phyloP scores from a whole-genome alignment of 2,329 filamentous ascomycete species.

The Trichoderma sp. region DNA sequence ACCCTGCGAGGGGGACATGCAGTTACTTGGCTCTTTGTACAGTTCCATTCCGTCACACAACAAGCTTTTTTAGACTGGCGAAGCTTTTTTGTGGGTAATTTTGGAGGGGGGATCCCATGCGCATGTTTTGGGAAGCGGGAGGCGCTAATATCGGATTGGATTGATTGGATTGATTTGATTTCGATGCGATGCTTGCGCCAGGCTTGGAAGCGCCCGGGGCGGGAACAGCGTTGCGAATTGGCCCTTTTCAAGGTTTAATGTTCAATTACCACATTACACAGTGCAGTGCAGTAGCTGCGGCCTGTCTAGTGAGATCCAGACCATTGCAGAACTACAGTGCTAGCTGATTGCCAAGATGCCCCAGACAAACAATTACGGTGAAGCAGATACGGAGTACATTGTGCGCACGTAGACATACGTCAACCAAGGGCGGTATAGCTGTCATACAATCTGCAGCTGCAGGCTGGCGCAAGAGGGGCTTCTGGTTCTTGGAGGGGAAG shows the following conservation, averaged over 20 bases:
- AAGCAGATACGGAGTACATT: not conserved
- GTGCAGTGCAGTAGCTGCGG: not conserved
- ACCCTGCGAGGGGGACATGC: not conserved
- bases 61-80: conserved; percentile 13
- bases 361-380: not conserved
- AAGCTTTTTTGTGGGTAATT: not conserved
- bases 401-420: not conserved
- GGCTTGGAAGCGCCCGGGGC: too few relatives aligned
- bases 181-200: not conserved
- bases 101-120: not conserved
- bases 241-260: not conserved
- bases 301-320: not conserved
- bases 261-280: too few relatives aligned
- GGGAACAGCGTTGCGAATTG: not conserved
- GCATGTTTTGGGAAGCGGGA: not conserved
- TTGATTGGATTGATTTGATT: not conserved
- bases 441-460: not conserved
- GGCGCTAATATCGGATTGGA: not conserved
- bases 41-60: not conserved
- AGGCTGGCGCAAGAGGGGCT: not conserved
- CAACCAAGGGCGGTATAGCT: not conserved
- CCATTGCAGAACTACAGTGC: not conserved
- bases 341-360: not conserved
- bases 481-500: not conserved
- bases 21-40: not conserved